These are phyloP conservation scores for Epichloe typhina DNA, from an alignment of 2,329 filamentous ascomycete genomes.

Conservation along the genomic window DNA sequence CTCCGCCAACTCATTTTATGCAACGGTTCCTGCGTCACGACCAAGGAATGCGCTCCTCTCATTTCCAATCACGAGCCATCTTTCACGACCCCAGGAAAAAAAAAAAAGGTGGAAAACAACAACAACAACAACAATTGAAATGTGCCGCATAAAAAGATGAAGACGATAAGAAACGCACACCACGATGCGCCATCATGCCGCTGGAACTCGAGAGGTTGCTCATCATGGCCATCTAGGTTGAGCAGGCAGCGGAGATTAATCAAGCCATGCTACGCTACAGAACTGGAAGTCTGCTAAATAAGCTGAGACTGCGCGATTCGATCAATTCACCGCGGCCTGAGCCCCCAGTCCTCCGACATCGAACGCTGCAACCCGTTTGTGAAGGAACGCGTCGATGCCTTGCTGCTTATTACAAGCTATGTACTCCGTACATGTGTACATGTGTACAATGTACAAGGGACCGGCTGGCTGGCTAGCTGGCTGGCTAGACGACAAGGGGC, in stretches of 20 bases:
- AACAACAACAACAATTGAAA: neutral
- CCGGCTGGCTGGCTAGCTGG: neutral
- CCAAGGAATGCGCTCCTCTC: neutral
- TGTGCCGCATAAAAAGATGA: neutral
- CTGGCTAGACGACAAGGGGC: neutral
- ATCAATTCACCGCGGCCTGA: neutral
- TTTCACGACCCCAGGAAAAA: neutral
- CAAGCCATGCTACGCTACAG: neutral
- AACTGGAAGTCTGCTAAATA: neutral
- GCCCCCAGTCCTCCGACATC: neutral
- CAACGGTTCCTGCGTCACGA: conserved; percentile 2
- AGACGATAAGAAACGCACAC: neutral
- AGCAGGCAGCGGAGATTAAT: neutral
- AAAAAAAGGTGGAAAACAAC: neutral
- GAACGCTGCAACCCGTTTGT: neutral
- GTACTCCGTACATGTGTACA: no score
- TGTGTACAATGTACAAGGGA: neutral
- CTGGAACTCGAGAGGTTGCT: neutral
- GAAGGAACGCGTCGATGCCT: neutral
- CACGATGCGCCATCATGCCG: neutral
- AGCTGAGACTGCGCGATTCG: neutral
- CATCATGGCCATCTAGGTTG: neutral
- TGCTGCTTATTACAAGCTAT: no score
- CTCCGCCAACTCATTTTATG: conserved; percentile 5
- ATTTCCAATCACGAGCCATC: neutral